A percentile compares a stretch with the other conserved stretches of the same genome.
Conservation (phyloP, 192 early-diverging fungal species). For the Dimargaris cristalligena region DNA sequence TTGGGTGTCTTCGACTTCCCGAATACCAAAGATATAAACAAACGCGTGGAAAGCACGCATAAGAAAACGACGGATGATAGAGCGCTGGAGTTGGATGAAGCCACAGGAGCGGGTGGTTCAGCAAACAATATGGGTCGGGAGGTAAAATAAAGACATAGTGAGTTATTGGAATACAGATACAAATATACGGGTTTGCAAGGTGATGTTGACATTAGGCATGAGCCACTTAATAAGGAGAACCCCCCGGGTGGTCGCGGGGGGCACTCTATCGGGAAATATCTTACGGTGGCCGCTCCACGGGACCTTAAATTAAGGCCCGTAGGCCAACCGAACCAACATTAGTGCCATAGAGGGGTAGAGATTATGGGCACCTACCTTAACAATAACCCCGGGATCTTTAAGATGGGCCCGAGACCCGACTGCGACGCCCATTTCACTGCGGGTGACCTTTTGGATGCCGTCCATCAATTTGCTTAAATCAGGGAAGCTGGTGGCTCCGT, state of each 20-base stretch:
- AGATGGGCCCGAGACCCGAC: conserved; percentile 88
- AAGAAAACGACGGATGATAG: conserved; percentile 79
- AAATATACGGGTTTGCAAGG: neutral
- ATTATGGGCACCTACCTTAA: conserved; percentile 48
- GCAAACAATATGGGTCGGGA: no score
- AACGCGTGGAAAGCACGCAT: conserved; percentile 89
- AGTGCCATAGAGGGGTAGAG: no score
- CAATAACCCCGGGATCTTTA: conserved; percentile 51
- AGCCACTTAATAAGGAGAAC: no score
- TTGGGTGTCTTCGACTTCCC: conserved; percentile 84
- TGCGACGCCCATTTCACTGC: conserved; percentile 43
- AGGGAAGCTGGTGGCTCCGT: conserved; percentile 84
- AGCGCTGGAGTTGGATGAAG: no score
- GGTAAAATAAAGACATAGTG: no score
- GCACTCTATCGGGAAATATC: no score
- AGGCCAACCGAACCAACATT: no score
- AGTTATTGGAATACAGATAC: no score
- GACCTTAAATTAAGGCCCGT: no score
- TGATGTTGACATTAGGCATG: neutral
- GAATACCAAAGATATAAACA: conserved; percentile 73
- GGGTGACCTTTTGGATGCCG: conserved; percentile 18
- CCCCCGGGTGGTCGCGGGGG: no score
- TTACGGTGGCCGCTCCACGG: no score
- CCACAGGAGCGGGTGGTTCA: no score
- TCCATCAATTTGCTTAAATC: conserved; percentile 53